Base-by-base conservation (phyloP, 176 grass and related monocot species). In the Ampelocalamus luodianensis region DNA sequence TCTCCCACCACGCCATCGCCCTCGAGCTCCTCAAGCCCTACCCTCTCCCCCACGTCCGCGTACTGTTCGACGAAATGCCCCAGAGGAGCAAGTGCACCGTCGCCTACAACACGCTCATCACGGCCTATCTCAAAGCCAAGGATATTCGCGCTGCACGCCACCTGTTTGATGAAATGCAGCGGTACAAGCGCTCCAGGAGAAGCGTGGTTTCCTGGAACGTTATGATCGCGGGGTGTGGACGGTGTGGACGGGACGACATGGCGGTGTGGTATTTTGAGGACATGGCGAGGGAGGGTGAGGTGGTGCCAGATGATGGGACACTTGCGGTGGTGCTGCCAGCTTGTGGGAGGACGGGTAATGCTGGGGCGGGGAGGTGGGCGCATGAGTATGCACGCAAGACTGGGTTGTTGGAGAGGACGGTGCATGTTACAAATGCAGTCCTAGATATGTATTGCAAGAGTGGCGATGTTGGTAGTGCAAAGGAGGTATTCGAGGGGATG, bases 361-460 rank as follows among this genome's bases (percentile, higher is more conserved):
- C 77, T 37, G 59, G 74, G 2, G 65, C 71, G 4, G 92, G 92
- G 34, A 84, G 49, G 18, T 89, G 75, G 83, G 87, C 49, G 3
- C 89, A 89, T 53, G 74, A 86, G 62, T 86, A 89, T 17, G 89
- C 89, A 0, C 79, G 13, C 5, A 86, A 71, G 50, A 78, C 32
- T 9, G 76, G 83, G 1, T 27, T 91, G n/a, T 5, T 89, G 32
- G 74, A 82, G 0, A 29, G 54, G 27, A 60, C 78, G 1, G 65
- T 89, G 17, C 59, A 89, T 72, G 89, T 91, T 79, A 87, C 68
- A 7, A 94, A 94, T 68, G 81, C 84, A 1, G 58, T 94, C 32
- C 26, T 94, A 17, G 89, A 91, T 39, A 94, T 94, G 92, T 89
- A 91, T 24, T 94, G 89, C 84, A 91, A 94, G 70, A 87, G 92